Evolutionary conservation across 441 rosid species (phyloP), one percentile per base, ranked within the genome.

Genomic region (Flueggea neowawraea): DNA sequence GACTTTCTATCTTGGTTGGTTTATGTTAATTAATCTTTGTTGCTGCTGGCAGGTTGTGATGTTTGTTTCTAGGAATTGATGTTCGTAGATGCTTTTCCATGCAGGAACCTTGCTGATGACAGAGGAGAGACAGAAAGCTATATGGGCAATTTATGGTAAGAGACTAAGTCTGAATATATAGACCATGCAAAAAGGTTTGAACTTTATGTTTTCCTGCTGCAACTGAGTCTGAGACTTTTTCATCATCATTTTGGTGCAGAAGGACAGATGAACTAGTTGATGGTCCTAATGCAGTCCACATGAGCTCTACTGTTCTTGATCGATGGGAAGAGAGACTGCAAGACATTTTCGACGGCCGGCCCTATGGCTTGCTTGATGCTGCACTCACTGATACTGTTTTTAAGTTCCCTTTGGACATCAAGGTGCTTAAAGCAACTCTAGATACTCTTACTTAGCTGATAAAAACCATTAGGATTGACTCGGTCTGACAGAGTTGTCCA

Each of bases 181-280:
- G 28, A 22, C 28, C 41, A 36, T 53, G 14, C 0, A 47, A 47
- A 47, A 47, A 47, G 14, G 31, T 53, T 16, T 6, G 32, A 16
- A 54, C 2, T 16, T 28, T 6, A 16, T 16, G n/a, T 9, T 54
- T 12, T 5, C 12, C 22, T 14, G 11, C 65, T 16, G 45, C 4
- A 17, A 31, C 49, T 66, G 16, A 28, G 52, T 44, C 69, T 53
- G 16, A 12, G 7, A 31, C 2, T 49, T n/a, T 55, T 14, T 31
- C 10, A 15, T 16, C 1, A 45, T 58, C 76, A 82, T 88, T 87
- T 6, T 82, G 93, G 90, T 87, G 93, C 70, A 80, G 88, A 71
- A 78, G 93, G 67, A 87, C 88, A 1, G 93, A 87, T 69, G 86
- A 84, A 60, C 67, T 84, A n/a, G 88, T 84, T 9, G 84, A 84